These are phyloP conservation scores for Cladobotryum protrusum DNA, from an alignment of 2,329 filamentous ascomycete genomes.

Conservation along the genomic window DNA sequence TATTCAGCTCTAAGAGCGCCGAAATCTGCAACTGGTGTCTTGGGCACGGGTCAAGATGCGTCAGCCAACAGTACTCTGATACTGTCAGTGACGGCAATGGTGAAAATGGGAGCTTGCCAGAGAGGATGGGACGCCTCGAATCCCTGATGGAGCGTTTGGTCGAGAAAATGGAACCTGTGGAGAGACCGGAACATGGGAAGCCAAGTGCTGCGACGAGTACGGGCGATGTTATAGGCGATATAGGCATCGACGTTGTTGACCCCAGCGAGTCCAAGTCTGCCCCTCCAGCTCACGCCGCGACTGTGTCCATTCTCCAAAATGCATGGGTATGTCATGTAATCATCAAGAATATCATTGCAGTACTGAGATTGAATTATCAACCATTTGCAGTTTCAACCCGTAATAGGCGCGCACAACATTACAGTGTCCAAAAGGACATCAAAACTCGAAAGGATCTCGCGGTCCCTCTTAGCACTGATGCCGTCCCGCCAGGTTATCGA, in stretches of 20 bases:
- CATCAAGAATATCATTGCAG: not conserved
- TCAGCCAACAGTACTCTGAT: conserved; percentile 8
- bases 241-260: conserved; percentile 5
- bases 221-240: not conserved
- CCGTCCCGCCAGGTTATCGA: conserved; percentile 3
- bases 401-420: not conserved
- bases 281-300: not conserved
- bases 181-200: not conserved
- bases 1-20: not conserved
- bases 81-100: not conserved
- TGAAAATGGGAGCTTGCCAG: not conserved
- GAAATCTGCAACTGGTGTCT: conserved; percentile 4
- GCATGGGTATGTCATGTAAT: not conserved
- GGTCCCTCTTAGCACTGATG: conserved; percentile 1
- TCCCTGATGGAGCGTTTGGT: conserved; percentile 1
- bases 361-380: not conserved
- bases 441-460: not conserved
- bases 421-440: not conserved
- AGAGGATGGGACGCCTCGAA: conserved; percentile 4
- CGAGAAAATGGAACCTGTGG: not conserved
- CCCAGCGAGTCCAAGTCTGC: not conserved
- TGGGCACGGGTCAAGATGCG: not conserved
- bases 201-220: not conserved
- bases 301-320: conserved; percentile 5
- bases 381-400: not conserved